A percentile compares a stretch with the other conserved stretches of the same genome.
These are phyloP conservation scores for Ceratocystis papillata DNA, from an alignment of 2,329 filamentous ascomycete species.

Conservation along the genomic window DNA sequence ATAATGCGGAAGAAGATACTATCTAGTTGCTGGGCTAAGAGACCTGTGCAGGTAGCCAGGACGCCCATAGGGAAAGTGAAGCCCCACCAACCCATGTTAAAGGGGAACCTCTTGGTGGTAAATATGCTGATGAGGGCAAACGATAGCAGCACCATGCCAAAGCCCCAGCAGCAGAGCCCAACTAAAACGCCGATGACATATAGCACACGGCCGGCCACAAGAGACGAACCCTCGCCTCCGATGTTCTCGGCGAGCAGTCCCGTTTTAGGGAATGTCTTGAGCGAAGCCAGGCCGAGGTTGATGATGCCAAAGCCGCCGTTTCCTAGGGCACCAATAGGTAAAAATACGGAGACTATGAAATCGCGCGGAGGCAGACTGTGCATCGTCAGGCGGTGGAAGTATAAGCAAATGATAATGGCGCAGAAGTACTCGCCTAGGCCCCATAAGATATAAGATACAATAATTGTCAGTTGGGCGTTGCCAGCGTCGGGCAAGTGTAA, in stretches of 20 bases:
- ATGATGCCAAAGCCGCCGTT: slow-evolving; percentile 54
- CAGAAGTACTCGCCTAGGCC: slow-evolving; percentile 51
- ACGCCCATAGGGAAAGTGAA: slow-evolving; percentile 40
- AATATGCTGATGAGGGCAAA: slow-evolving; percentile 37
- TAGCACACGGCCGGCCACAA: slow-evolving; percentile 39
- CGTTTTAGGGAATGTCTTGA: slow-evolving; percentile 34
- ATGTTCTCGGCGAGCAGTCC: slow-evolving; percentile 27
- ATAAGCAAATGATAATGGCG: slow-evolving; percentile 54
- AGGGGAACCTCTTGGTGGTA: slow-evolving; percentile 35
- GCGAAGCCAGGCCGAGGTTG: slow-evolving; percentile 41
- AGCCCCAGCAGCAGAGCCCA: slow-evolving; percentile 38
- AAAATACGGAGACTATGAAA: slow-evolving; percentile 55
- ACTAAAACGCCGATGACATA: slow-evolving; percentile 48
- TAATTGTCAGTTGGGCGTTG: slow-evolving; percentile 51
- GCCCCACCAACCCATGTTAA: slow-evolving; percentile 41
- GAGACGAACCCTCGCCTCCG: slow-evolving; percentile 23
- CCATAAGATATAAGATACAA: slow-evolving; percentile 59
- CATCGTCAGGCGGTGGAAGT: slow-evolving; percentile 57
- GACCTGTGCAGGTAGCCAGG: slow-evolving; percentile 35
- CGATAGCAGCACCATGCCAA: slow-evolving; percentile 37
- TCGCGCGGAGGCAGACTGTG: slow-evolving; percentile 56
- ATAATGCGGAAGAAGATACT: slow-evolving; percentile 37
- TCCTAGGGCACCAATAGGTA: slow-evolving; percentile 56
- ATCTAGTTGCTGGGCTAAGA: slow-evolving; percentile 35
- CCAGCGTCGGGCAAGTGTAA: slow-evolving; percentile 44